Base-by-base conservation (phyloP, 371 early-diverging fungal species). In the Mucor indicus region DNA sequence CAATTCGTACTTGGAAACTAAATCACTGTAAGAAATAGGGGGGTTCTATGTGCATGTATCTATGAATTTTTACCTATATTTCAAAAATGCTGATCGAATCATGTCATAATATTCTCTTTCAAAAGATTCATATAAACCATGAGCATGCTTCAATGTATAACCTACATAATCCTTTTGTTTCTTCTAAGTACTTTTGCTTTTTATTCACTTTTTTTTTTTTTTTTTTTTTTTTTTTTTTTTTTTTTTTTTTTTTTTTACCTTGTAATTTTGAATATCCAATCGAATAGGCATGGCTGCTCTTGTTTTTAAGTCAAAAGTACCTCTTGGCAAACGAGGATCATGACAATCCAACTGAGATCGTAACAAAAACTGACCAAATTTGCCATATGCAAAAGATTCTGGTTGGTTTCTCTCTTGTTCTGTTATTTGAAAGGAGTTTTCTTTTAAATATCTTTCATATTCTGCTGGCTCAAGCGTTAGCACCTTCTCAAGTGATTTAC, bases 41-140 rank as follows among this genome's bases (percentile, higher is more conserved):
- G n/a, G n/a, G n/a, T n/a, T n/a, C n/a, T n/a, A n/a, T n/a, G n/a
- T n/a, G n/a, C n/a, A n/a, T n/a, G n/a, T n/a, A n/a, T n/a, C n/a
- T n/a, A n/a, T 7, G 29, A 7, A 15, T 15, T 11, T 12, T 41
- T 60, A 54, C 55, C 23, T 52, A 38, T 61, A 61, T 52, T 61
- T 61, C 15, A 61, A 40, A 31, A 61, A 61, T 1, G 62, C 62
- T 16, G 64, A 60, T 49, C 64, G 45, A 31, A 90, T 75, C 93
- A 96, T 92, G 63, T 96, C 98, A 60, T 88, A 92, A 66, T 92
- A 91, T 67, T 97, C 98, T 33, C 95, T 79, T 62, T 95, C 96
- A 64, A 87, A 98, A 0, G 91, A 91, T 48, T 86, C 79, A 35
- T 78, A 62, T 12, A 85, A 64, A 1, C 96, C 96, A 27, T 75